phyloP scores from a whole-genome alignment of 345 rosid genomes.

The Citrus mangshanensis region DNA sequence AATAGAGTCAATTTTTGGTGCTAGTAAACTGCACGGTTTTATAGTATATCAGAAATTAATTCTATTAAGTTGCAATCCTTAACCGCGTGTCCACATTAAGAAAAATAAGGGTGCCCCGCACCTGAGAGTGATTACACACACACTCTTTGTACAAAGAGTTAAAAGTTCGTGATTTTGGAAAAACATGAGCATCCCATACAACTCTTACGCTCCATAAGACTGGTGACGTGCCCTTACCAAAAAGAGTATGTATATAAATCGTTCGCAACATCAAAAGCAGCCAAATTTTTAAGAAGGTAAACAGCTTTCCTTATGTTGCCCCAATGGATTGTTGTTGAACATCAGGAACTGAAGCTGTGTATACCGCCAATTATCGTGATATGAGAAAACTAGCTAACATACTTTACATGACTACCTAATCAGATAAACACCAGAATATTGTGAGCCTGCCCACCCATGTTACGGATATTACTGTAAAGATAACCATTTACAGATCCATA shows the following conservation, averaged over 20 bases:
- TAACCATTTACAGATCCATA: neutral
- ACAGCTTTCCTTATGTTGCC: neutral
- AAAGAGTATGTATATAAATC: too few relatives aligned
- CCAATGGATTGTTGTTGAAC: neutral
- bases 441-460: constrained; percentile 4
- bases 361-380: neutral
- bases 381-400: neutral
- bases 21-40: accelerated
- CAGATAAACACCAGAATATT: neutral
- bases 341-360: neutral
- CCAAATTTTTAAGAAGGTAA: neutral
- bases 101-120: too few relatives aligned
- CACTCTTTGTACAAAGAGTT: too few relatives aligned
- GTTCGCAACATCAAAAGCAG: neutral
- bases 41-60: too few relatives aligned
- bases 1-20: too few relatives aligned
- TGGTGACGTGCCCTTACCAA: too few relatives aligned
- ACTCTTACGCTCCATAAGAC: too few relatives aligned
- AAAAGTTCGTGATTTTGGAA: too few relatives aligned
- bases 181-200: too few relatives aligned
- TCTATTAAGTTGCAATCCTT: too few relatives aligned
- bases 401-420: constrained; percentile 7
- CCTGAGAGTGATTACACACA: too few relatives aligned
- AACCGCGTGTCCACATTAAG: too few relatives aligned
- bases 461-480: neutral